These are phyloP conservation scores for Plenodomus tracheiphilus DNA, from an alignment of 2,329 filamentous ascomycete species.

Conservation along the genomic window DNA sequence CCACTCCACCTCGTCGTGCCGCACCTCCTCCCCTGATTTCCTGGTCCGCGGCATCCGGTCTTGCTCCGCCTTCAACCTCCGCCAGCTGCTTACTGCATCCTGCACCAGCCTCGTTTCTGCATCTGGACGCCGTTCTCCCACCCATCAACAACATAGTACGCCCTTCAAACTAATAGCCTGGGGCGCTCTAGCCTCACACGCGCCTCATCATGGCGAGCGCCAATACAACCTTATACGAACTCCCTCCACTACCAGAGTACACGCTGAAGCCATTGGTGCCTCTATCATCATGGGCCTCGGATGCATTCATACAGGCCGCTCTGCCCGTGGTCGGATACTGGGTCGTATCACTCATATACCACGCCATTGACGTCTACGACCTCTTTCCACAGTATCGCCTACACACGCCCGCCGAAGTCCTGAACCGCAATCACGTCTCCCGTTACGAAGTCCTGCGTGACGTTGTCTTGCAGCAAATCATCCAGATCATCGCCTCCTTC, in stretches of 20 bases:
- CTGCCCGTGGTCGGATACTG: constrained; percentile 86
- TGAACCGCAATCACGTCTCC: constrained; percentile 83
- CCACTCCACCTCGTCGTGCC: constrained; percentile 6
- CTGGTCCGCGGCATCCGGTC: constrained; percentile 33
- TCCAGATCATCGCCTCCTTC: constrained; percentile 76
- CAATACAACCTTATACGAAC: constrained; percentile 55
- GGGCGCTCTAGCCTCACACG: background rate
- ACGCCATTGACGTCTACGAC: constrained; percentile 82
- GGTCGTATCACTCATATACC: constrained; percentile 82
- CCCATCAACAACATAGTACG: background rate
- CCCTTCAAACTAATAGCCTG: constrained; percentile 2
- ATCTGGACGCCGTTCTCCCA: background rate
- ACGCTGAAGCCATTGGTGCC: constrained; percentile 69
- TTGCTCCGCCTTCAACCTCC: constrained; percentile 9
- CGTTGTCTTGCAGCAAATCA: constrained; percentile 87
- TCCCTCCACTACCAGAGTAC: constrained; percentile 87
- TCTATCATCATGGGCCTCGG: constrained; percentile 76
- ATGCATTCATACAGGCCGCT: constrained; percentile 76
- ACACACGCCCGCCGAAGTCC: constrained; percentile 90
- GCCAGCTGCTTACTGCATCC: constrained; percentile 7
- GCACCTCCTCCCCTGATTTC: constrained; percentile 29
- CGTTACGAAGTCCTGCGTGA: constrained; percentile 86
- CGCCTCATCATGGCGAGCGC: constrained; percentile 50
- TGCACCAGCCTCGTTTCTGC: constrained; percentile 1
- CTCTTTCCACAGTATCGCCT: constrained; percentile 88